A percentile compares a stretch with the other conserved stretches of the same genome.
phyloP scores from a whole-genome alignment of 1,139 yeast species.

The Saccharomyces hybrid region DNA sequence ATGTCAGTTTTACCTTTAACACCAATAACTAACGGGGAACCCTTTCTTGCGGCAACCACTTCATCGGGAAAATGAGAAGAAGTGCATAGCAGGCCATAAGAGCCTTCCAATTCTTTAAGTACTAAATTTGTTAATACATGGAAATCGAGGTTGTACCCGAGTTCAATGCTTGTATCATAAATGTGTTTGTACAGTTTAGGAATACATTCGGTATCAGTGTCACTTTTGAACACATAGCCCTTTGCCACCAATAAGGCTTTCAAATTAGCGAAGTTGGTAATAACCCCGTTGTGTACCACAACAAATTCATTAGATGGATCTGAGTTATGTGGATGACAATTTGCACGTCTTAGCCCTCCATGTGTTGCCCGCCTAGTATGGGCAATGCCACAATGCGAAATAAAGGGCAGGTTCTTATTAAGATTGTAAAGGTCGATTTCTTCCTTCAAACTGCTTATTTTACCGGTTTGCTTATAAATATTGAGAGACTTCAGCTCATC shows the following conservation, averaged over 20 bases:
- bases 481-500: conserved; percentile 55
- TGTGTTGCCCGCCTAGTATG: conserved; percentile 99
- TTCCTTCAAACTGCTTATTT: conserved; percentile 73
- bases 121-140: conserved; percentile 90
- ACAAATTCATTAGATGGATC: conserved; percentile 77
- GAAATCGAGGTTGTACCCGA: conserved; percentile 69
- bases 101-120: conserved; percentile 89
- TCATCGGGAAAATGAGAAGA: conserved; percentile 92
- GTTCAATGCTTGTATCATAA: conserved; percentile 67
- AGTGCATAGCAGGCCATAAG: conserved; percentile 91
- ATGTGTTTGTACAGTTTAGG: conserved; percentile 91
- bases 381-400: conserved; percentile 91
- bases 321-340: conserved; percentile 96
- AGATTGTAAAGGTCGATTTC: conserved; percentile 49
- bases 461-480: conserved; percentile 82
- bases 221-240: conserved; percentile 81
- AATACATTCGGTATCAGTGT: conserved; percentile 96
- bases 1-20: conserved; percentile 91
- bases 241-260: conserved; percentile 70
- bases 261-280: conserved; percentile 88
- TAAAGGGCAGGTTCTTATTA: conserved; percentile 56
- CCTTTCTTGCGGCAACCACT: conserved; percentile 94
- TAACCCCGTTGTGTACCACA: conserved; percentile 96
- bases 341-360: conserved; percentile 77
- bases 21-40: conserved; percentile 94